Base-by-base conservation (phyloP, 768 basidiomycete genomes). In the Phaeotremella skinneri region DNA sequence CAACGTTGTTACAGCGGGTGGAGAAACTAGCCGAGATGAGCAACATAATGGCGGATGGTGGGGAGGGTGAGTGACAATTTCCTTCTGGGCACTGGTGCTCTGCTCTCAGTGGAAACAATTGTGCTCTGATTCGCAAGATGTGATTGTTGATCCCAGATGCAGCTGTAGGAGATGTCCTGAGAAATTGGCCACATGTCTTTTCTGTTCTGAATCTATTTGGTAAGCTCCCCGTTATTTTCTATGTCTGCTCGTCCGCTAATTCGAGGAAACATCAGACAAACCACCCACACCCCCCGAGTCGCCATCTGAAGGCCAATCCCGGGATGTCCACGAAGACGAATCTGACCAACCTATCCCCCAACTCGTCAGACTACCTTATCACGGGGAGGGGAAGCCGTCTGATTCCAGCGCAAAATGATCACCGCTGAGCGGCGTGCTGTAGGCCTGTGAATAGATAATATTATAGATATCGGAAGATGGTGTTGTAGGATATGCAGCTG, bases 171-270 rank as follows among this genome's bases (percentile, higher is more conserved):
- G 62, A 62, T 13, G 78, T 79, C 1, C 59, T 78, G 58, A 56
- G 69, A 39, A 79, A 79, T 57, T 79, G 78, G 78, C 75, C 77
- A 29, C 76, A 79, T 60, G 75, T 78, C 13, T 78, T 79, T 49
- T 70, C 74, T 2, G 70, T 79, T 29, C 64, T 79, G 6, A 74
- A 75, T 49, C 64, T 76, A 20, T 78, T 78, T 49, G 74, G 77
- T 76, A 47, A 58, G 76, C 60, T 27, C 21, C 13, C 49, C 29
- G 30, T 9, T 9, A 39, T 39, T 50, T 23, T 34, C 37, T 58
- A 16, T 20, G 14, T 34, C 11, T 49, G 29, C 25, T 39, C 2
- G 23, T n/a, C 29, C 13, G 5, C 20, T 21, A 41, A 26, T 47
- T 52, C 26, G 45, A 26, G 48, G 52, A 49, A 5, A 42, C 21